Base-by-base conservation (phyloP, 208 protist genomes). In the Trypanosoma rangeli region DNA sequence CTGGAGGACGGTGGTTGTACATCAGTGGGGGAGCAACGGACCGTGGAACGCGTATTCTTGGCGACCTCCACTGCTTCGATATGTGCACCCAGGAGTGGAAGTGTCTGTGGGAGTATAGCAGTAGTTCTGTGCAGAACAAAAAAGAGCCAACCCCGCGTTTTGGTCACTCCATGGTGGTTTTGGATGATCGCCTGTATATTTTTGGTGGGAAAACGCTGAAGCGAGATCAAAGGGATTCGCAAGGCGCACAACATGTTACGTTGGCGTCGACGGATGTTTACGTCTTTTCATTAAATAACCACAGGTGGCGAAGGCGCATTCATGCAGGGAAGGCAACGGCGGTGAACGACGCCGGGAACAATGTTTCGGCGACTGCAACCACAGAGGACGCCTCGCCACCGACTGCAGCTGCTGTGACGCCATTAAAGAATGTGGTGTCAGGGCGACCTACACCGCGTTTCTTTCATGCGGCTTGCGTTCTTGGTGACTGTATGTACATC, bases 61-160 rank as follows among this genome's bases (percentile, higher is more conserved):
- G 76, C 15, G 89, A 94, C 67, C 44, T 94, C 7, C 75, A 89
- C 54, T 52, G 85, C n/a, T 94, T 81, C 67, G 85, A 94, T 68
- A 68, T 56, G 3, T 68, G 67, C 53, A 85, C 79, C 13, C 80
- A 84, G 42, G 71, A 81, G 50, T 94, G 89, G 89, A 66, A 59
- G 10, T 87, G 80, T 69, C 50, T 94, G 39, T 92, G 86, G 89
- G 60, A 63, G 59, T 68, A 78, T 48, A 78, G 68, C 49, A 50
- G 55, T 22, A 44, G 2, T 46, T 46, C 49, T 8, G 37, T 26
- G 12, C 10, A 15, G 49, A 74, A 60, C 46, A 87, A 78, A 53
- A 85, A 90, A 64, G 89, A 88, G 42, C 89, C 86, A 0, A 80
- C 76, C 3, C 76, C 84, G 13, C 82, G 86, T 20, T 86, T 86